phyloP scores from a whole-genome alignment of 306 rosid species.

The Rubus parviflorus region DNA sequence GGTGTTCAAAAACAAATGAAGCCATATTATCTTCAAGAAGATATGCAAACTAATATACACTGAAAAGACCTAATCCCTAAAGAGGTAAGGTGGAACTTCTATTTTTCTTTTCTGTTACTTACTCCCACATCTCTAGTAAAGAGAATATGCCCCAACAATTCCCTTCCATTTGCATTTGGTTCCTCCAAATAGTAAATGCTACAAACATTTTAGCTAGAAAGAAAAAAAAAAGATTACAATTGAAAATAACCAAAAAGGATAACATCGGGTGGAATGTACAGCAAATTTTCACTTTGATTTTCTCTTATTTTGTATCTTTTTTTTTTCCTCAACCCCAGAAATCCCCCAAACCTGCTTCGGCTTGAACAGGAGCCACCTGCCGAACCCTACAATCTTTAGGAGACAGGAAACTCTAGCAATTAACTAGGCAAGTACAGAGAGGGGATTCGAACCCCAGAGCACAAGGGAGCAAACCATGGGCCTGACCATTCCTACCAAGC shows the following conservation, averaged over 20 bases:
- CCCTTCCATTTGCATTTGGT: neutral
- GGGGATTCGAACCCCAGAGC: neutral
- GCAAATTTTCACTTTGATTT: neutral
- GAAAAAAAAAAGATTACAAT: neutral
- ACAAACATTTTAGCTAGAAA: neutral
- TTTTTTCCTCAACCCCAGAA: no score
- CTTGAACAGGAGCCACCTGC: neutral
- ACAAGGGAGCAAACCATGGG: neutral
- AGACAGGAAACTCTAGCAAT: neutral
- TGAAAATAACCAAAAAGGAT: neutral
- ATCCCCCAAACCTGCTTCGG: no score
- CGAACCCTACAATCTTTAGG: neutral
- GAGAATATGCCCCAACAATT: neutral
- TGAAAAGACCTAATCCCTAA: neutral
- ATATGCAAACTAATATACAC: neutral
- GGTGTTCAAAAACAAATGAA: neutral
- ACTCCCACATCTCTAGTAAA: neutral
- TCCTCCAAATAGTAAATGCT: neutral
- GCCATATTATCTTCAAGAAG: neutral
- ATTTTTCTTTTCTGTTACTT: neutral
- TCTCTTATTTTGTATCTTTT: neutral
- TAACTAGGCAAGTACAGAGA: neutral
- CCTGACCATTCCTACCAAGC: neutral
- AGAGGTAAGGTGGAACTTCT: neutral
- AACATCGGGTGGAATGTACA: neutral